Evolutionary conservation across 345 rosid species (phyloP), one percentile per base, ranked within the genome.

Genomic region (Linum tenue): DNA sequence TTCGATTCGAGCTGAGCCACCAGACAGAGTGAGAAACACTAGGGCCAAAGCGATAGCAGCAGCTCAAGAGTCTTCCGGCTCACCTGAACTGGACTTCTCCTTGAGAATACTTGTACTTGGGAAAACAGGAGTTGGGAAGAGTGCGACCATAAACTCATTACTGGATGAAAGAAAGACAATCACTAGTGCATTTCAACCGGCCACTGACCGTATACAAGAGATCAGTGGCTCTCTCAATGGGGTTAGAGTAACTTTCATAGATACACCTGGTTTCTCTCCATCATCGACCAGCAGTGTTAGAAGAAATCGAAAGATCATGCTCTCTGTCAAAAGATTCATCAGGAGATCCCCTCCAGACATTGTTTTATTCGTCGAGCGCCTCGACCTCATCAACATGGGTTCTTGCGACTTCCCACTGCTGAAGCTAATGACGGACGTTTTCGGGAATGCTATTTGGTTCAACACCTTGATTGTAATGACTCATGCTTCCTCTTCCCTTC

Each of bases 121-220:
- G 60, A 94, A 80, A 82, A 85, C 99, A n/a, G 96, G 97, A 12
- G 94, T 90, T 38, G 95, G 99, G 75, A 94, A 94, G 84, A 94
- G 97, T 75, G 96, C 99, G 48, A 94, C 99, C 44, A 85, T 86
- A 78, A 94, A 94, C 78, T 88, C 99, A 5, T 74, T 94, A 15
- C 83, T 90, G 55, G 86, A 81, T 74, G 88, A 90, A 74, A 63
- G 75, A 22, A 90, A 79, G 79, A 76, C 88, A 7, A 70, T 69
- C 72, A 94, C 96, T 37, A 72, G 78, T 75, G 99, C 99, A 61
- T 94, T 90, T 81, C 75, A 63, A 62, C 95, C 96, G 6, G 84
- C 85, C 60, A 94, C 97, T 6, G 68, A 80, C 61, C 39, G 38
- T 70, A 82, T 94, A 67, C 81, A 70, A 79, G 97, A 94, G 83